A percentile compares a stretch with the other conserved stretches of the same genome.
Conservation (phyloP, 2,329 filamentous ascomycete species). For the Pyrenophora seminiperda region DNA sequence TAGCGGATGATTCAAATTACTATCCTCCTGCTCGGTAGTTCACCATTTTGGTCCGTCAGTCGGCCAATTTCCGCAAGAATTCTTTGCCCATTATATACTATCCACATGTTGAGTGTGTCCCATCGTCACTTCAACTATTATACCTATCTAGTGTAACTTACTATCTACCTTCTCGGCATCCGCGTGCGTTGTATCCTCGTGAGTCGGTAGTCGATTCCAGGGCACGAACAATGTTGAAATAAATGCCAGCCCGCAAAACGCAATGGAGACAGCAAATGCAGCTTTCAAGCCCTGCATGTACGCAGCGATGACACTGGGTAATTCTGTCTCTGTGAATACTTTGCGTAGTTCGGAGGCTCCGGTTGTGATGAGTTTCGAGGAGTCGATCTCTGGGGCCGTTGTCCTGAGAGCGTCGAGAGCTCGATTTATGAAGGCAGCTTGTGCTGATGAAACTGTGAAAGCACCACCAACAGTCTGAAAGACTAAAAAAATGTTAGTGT, state of each 20-base stretch:
- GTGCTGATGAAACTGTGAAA: slow-evolving; percentile 48
- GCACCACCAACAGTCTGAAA: slow-evolving; percentile 50
- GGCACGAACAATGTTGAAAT: not conserved
- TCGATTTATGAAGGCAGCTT: slow-evolving; percentile 50
- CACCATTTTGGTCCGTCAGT: too few species aligned
- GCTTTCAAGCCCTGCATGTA: slow-evolving; percentile 19
- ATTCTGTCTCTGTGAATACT: slow-evolving; percentile 4
- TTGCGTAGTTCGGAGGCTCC: slow-evolving; percentile 50
- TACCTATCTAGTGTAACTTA: too few species aligned
- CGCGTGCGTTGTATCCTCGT: too few species aligned
- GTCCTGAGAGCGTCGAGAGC: slow-evolving; percentile 37
- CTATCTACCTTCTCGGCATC: too few species aligned
- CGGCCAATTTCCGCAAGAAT: too few species aligned
- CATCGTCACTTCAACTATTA: too few species aligned
- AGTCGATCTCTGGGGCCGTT: slow-evolving; percentile 35
- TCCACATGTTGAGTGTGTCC: too few species aligned
- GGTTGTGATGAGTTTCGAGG: slow-evolving; percentile 38
- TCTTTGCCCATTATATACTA: too few species aligned
- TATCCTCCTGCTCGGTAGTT: too few species aligned
- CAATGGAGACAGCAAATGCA: slow-evolving; percentile 14
- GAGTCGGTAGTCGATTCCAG: slow-evolving; percentile 1
- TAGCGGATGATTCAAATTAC: too few species aligned
- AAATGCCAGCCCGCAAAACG: slow-evolving; percentile 3
- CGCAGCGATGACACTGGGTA: slow-evolving; percentile 13
- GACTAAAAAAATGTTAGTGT: slow-evolving; percentile 24